Evolutionary conservation across 495 filamentous ascomycete species (phyloP).

Genomic region (Mytilinidion resinicola): DNA sequence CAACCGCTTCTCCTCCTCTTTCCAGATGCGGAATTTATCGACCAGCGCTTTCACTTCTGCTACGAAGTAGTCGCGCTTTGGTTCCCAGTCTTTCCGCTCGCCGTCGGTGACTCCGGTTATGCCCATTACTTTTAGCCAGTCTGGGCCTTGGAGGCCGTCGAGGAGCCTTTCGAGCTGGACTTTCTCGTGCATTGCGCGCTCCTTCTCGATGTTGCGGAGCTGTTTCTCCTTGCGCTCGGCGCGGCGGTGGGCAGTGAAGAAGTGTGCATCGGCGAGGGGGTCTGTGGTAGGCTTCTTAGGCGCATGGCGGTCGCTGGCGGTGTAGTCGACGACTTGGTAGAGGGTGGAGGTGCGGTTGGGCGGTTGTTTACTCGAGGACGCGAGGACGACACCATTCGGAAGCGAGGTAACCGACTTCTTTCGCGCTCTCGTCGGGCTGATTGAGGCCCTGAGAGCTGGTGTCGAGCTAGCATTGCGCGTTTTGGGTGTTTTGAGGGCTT

Average conservation of each 20-base stretch:
- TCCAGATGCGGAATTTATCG: constrained; percentile 82
- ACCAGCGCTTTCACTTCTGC: constrained; percentile 69
- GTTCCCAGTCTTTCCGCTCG: constrained; percentile 77
- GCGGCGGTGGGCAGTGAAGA: constrained; percentile 63
- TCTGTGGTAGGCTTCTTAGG: constrained; percentile 42
- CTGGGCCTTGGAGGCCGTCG: constrained; percentile 78
- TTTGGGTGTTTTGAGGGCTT: constrained; percentile 31
- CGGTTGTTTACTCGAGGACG: constrained; percentile 38
- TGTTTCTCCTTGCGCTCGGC: constrained; percentile 87
- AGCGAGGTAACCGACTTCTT: constrained; percentile 2
- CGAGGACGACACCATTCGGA: background rate
- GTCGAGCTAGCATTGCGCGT: background rate
- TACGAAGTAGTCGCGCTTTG: constrained; percentile 77
- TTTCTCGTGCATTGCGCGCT: constrained; percentile 86
- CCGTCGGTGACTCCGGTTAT: constrained; percentile 76
- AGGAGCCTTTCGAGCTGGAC: constrained; percentile 78
- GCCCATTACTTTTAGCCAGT: constrained; percentile 94
- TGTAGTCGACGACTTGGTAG: constrained; percentile 51
- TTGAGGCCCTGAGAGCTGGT: constrained; percentile 27
- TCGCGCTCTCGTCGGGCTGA: constrained; percentile 14
- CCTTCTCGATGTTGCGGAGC: constrained; percentile 86
- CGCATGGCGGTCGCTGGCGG: constrained; percentile 42
- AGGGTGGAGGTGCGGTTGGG: constrained; percentile 45
- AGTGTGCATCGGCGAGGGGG: constrained; percentile 62
- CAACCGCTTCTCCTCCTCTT: constrained; percentile 78